A percentile compares a stretch with the other conserved stretches of the same genome.
phyloP scores from a whole-genome alignment of 441 rosid species.

The Isatis lusitanica region DNA sequence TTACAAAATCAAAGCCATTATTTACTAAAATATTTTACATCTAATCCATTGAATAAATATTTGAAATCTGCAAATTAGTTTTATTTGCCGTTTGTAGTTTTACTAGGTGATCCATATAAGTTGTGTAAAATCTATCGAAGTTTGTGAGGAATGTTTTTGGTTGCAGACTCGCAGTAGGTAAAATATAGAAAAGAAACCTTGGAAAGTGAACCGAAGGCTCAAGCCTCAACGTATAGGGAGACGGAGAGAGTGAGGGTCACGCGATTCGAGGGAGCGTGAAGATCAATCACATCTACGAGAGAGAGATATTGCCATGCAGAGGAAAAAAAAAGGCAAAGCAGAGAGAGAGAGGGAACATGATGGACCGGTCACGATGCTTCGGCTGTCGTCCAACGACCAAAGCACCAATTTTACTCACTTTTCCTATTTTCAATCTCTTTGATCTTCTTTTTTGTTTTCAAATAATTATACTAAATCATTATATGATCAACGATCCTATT shows the following conservation, averaged over 20 bases:
- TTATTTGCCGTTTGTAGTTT: no score
- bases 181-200: slow-evolving; percentile 27
- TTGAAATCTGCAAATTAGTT: no score
- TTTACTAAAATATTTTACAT: no score
- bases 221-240: slow-evolving; percentile 19
- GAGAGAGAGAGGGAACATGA: slow-evolving; percentile 37
- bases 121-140: slow-evolving; percentile 1
- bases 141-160: slow-evolving; percentile 29
- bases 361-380: slow-evolving; percentile 58
- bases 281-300: slow-evolving; percentile 30
- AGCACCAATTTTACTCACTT: slow-evolving; percentile 42
- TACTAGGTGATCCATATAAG: no score
- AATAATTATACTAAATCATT: slow-evolving; percentile 27
- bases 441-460: background rate
- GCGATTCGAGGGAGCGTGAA: slow-evolving; percentile 42
- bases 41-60: no score
- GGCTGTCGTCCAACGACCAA: slow-evolving; percentile 42
- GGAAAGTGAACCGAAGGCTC: slow-evolving; percentile 28
- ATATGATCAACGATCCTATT: slow-evolving; percentile 37
- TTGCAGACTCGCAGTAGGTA: slow-evolving; percentile 3
- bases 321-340: slow-evolving; percentile 21
- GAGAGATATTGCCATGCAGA: slow-evolving; percentile 56
- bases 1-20: no score
- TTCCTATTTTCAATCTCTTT: slow-evolving; percentile 30
- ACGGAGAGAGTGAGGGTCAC: slow-evolving; percentile 23